Evolutionary conservation across 371 early-diverging fungal species (phyloP).

Genomic region (Circinella umbellata): DNA sequence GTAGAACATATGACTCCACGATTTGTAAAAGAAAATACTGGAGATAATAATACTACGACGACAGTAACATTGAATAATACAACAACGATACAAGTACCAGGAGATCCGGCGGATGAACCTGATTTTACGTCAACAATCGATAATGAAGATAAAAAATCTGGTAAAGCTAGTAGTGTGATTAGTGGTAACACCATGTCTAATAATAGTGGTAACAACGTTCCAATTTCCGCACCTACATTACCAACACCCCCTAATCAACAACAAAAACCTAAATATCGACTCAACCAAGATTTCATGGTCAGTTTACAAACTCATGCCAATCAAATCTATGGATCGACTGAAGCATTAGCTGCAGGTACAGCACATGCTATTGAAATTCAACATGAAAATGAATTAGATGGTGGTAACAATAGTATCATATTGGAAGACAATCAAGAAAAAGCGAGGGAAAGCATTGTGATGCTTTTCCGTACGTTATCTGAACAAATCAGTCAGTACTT

Average conservation of each 20-base stretch:
- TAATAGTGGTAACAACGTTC: background rate
- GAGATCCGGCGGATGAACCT: slow-evolving; percentile 14
- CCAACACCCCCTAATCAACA: background rate
- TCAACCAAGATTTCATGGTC: slow-evolving; percentile 39
- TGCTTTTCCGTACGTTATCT: slow-evolving; percentile 44
- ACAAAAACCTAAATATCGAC: slow-evolving; percentile 18
- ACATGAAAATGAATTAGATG: slow-evolving; percentile 18
- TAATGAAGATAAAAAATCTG: background rate
- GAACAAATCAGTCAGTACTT: slow-evolving; percentile 42
- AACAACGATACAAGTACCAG: background rate
- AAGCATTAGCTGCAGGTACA: slow-evolving; percentile 21
- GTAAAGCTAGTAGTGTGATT: background rate
- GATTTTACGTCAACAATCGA: background rate
- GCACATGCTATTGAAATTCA: slow-evolving; percentile 18
- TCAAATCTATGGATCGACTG: slow-evolving; percentile 38
- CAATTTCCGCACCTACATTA: background rate
- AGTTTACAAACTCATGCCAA: slow-evolving; percentile 41
- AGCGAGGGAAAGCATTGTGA: slow-evolving; percentile 33
- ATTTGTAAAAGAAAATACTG: slow-evolving; percentile 12
- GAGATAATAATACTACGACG: background rate
- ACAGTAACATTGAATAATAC: background rate
- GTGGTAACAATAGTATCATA: background rate
- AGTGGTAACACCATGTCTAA: background rate
- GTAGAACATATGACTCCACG: slow-evolving; percentile 52
- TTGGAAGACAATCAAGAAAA: slow-evolving; percentile 12